These are phyloP conservation scores for Saccharomycopsis guyanensis DNA, from an alignment of 805 yeast species.

Conservation along the genomic window DNA sequence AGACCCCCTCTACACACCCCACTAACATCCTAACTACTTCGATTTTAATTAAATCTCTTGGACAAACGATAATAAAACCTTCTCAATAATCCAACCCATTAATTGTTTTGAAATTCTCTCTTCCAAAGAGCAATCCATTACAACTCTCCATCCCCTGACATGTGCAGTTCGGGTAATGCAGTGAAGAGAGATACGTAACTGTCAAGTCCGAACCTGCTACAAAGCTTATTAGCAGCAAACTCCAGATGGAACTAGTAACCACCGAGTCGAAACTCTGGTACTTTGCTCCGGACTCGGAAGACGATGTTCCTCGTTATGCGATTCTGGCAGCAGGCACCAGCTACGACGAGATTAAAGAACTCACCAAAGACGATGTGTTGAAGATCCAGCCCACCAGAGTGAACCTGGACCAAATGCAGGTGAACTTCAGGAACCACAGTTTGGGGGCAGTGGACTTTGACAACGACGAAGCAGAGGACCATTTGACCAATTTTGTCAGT, in stretches of 20 bases:
- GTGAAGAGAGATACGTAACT: neutral
- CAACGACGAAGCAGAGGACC: conserved; percentile 16
- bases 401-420: conserved; percentile 18
- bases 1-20: too few relatives aligned
- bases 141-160: too few relatives aligned
- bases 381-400: conserved; percentile 19
- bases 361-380: conserved; percentile 10
- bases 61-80: too few relatives aligned
- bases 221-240: too few relatives aligned
- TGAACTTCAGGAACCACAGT: conserved; percentile 8
- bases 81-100: too few relatives aligned
- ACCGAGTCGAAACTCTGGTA: conserved; percentile 22
- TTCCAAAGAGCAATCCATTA: too few relatives aligned
- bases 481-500: conserved; percentile 25
- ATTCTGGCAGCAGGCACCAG: conserved; percentile 10
- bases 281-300: conserved; percentile 26
- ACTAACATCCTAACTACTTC: too few relatives aligned
- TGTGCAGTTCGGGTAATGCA: neutral
- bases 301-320: conserved; percentile 26
- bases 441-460: conserved; percentile 15
- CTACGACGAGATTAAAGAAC: conserved; percentile 12
- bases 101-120: too few relatives aligned
- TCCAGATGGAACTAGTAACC: conserved; percentile 23
- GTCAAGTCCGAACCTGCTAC: too few relatives aligned
- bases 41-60: too few relatives aligned